Conservation (phyloP, 2,329 filamentous ascomycete species). For the Hortaea werneckii region DNA sequence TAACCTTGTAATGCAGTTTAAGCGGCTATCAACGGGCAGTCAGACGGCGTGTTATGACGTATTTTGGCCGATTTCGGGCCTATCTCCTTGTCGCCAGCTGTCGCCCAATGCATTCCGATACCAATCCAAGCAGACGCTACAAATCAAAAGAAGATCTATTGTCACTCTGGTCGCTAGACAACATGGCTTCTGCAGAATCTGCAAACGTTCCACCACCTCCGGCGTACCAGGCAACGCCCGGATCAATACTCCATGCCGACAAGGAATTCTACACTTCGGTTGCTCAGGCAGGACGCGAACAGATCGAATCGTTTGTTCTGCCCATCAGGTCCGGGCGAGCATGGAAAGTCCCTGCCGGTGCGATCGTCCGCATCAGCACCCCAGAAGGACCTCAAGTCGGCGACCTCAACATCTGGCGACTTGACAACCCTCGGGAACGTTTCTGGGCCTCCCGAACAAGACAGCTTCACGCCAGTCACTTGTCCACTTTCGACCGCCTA, state of each 20-base stretch:
- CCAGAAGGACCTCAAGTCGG: conserved; percentile 72
- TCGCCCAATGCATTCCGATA: not conserved
- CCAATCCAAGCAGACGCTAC: too few relatives aligned
- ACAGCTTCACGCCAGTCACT: conserved; percentile 68
- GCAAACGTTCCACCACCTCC: conserved; percentile 16
- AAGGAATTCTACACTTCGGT: conserved; percentile 19
- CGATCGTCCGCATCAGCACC: conserved; percentile 63
- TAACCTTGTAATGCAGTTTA: too few relatives aligned
- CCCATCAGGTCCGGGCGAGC: conserved; percentile 65
- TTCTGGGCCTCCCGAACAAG: conserved; percentile 75
- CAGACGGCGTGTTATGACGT: not conserved
- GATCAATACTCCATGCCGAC: conserved; percentile 21
- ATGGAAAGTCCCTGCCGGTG: conserved; percentile 59
- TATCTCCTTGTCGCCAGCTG: not conserved
- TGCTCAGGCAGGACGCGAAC: conserved; percentile 12
- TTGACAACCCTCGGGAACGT: conserved; percentile 63
- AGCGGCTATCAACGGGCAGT: too few relatives aligned
- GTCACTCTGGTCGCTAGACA: not conserved
- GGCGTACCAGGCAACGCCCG: conserved; percentile 21
- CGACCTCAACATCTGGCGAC: conserved; percentile 75
- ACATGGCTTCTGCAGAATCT: not conserved
- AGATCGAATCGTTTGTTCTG: conserved; percentile 36
- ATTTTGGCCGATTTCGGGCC: not conserved
- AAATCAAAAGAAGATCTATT: too few relatives aligned
- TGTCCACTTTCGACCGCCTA: conserved; percentile 60